These are phyloP conservation scores for Rhizopus sp. DNA, from an alignment of 371 early-diverging fungal species.

Conservation along the genomic window DNA sequence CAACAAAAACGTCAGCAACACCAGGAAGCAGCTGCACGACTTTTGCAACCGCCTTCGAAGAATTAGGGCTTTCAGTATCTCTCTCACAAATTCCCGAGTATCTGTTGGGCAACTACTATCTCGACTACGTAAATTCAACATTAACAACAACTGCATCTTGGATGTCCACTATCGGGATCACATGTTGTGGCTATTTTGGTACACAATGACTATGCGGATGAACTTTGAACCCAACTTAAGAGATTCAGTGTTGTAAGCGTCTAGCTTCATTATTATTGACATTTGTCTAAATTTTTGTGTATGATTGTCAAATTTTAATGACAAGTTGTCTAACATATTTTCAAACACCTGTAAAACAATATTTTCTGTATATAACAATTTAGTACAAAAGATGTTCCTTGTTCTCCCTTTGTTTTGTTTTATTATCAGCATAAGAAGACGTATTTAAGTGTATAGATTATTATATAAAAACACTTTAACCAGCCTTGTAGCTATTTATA, in stretches of 20 bases:
- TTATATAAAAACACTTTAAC: constrained; percentile 24
- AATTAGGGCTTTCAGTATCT: not conserved
- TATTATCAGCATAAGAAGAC: not conserved
- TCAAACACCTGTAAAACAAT: no score
- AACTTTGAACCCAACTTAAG: not conserved
- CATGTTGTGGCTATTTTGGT: not conserved
- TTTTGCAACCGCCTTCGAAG: not conserved
- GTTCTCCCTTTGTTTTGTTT: not conserved
- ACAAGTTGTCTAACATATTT: no score
- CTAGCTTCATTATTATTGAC: no score
- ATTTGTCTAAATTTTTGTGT: no score
- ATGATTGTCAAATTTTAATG: no score
- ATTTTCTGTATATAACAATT: no score
- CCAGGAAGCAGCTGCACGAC: not conserved
- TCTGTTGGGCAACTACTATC: not conserved
- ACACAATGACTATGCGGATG: constrained; percentile 1
- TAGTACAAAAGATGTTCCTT: not conserved
- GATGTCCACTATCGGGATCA: constrained; percentile 1
- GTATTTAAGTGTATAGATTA: not conserved
- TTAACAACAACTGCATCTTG: constrained; percentile 1
- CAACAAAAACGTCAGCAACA: not conserved
- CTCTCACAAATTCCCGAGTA: not conserved
- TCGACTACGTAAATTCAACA: not conserved
- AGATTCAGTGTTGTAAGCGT: not conserved
- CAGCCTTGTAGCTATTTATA: constrained; percentile 43